A percentile compares a stretch with the other conserved stretches of the same genome.
phyloP scores from a whole-genome alignment of 2,329 filamentous ascomycete species.

The Fusarium xylarioides region DNA sequence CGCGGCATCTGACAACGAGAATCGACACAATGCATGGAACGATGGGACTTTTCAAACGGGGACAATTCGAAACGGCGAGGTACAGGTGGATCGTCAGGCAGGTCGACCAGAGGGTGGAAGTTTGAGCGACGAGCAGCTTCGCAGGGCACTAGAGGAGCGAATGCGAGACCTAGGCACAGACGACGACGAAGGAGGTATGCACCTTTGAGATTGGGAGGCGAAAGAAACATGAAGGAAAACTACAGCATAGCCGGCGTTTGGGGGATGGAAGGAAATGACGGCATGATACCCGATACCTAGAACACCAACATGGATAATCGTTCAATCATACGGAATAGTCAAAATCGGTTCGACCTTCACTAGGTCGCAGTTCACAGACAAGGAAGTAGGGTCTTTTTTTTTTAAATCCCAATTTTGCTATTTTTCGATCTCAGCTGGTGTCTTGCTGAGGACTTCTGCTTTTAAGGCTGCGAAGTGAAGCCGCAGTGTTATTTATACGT shows the following conservation, averaged over 20 bases:
- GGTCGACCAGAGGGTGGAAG: slow-evolving; percentile 53
- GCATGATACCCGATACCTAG: slow-evolving; percentile 35
- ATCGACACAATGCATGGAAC: slow-evolving; percentile 59
- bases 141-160: slow-evolving; percentile 63
- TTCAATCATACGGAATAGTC: not conserved
- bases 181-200: slow-evolving; percentile 66
- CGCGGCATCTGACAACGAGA: slow-evolving; percentile 9
- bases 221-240: not conserved
- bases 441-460: slow-evolving; percentile 22
- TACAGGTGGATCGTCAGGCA: slow-evolving; percentile 53
- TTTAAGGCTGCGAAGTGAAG: slow-evolving; percentile 12
- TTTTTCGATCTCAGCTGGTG: slow-evolving; percentile 35
- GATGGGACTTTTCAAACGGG: slow-evolving; percentile 73
- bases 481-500: slow-evolving; percentile 22
- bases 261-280: slow-evolving; percentile 23
- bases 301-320: not conserved
- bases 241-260: slow-evolving; percentile 41
- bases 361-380: not conserved
- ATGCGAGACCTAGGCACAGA: slow-evolving; percentile 57
- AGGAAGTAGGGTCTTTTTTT: not conserved
- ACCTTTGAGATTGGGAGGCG: slow-evolving; percentile 56
- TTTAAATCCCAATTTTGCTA: slow-evolving; percentile 33
- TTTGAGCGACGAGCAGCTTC: slow-evolving; percentile 67
- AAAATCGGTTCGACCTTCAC: not conserved
- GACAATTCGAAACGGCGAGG: slow-evolving; percentile 60